phyloP scores from a whole-genome alignment of 345 rosid species.

The Boechera stricta region DNA sequence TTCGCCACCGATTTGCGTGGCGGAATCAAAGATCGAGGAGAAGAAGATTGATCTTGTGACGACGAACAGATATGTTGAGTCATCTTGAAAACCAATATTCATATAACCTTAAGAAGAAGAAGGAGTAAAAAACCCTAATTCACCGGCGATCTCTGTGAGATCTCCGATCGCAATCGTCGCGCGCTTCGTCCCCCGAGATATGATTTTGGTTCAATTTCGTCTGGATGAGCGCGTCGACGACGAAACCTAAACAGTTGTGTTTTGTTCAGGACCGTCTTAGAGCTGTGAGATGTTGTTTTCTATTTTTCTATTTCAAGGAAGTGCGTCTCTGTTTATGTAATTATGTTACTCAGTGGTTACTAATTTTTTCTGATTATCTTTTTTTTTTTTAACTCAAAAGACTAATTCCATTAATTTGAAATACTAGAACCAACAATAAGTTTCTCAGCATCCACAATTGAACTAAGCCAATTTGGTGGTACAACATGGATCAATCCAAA shows the following conservation, averaged over 20 bases:
- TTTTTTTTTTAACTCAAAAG: too few species aligned
- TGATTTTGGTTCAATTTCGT: background rate
- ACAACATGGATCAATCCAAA: too few species aligned
- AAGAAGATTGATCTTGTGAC: conserved; percentile 41
- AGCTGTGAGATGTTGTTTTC: conserved; percentile 12
- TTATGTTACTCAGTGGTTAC: background rate
- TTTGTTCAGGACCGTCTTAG: conserved; percentile 1
- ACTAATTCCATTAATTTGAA: too few species aligned
- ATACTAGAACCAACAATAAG: too few species aligned
- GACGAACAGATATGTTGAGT: conserved; percentile 46
- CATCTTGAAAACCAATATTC: conserved; percentile 47
- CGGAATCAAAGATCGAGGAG: conserved; percentile 36
- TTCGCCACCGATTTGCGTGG: conserved; percentile 29
- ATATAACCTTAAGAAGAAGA: conserved; percentile 18
- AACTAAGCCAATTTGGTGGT: too few species aligned
- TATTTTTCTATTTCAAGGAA: background rate
- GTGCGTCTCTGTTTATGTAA: background rate
- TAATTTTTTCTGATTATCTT: background rate
- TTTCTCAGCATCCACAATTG: too few species aligned
- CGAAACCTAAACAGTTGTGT: conserved; percentile 27
- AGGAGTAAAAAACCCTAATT: conserved; percentile 39
- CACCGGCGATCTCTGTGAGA: conserved; percentile 19
- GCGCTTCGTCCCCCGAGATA: conserved; percentile 5
- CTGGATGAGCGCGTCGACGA: conserved; percentile 17
- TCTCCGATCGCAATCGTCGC: conserved; percentile 2